Percentiles rank a stretch among this genome's conserved stretches.
These are phyloP conservation scores for Chlamydomonas schloesseri DNA, from an alignment of 139 green algal genomes.

Conservation along the genomic window DNA sequence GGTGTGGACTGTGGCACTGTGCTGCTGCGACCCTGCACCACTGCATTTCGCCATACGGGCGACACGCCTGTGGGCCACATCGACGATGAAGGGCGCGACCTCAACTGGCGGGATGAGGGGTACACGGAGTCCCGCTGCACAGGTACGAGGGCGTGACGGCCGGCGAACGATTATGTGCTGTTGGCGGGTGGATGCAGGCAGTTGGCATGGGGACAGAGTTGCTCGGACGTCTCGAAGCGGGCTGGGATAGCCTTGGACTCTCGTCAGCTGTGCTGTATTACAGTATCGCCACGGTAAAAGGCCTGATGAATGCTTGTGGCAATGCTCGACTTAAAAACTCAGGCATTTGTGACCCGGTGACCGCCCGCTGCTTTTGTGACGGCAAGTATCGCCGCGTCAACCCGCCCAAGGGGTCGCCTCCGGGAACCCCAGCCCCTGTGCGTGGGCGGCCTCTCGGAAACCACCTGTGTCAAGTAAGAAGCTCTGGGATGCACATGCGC, in stretches of 20 bases:
- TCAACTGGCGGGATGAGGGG: slow-evolving; percentile 23
- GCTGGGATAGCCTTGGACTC: too few relatives aligned
- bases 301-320: too few relatives aligned
- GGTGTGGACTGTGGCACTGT: slow-evolving; percentile 57
- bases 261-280: too few relatives aligned
- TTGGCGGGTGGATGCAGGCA: too few relatives aligned
- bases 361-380: slow-evolving; percentile 68
- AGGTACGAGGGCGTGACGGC: slow-evolving; percentile 36
- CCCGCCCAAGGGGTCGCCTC: slow-evolving; percentile 42
- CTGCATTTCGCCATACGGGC: slow-evolving; percentile 21
- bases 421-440: slow-evolving; percentile 47
- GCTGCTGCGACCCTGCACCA: slow-evolving; percentile 70
- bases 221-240: too few relatives aligned
- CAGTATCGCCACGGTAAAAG: too few relatives aligned
- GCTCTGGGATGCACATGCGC: too few relatives aligned
- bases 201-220: too few relatives aligned
- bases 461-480: slow-evolving; percentile 44
- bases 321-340: too few relatives aligned
- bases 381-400: slow-evolving; percentile 52
- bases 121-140: slow-evolving; percentile 57
- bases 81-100: slow-evolving; percentile 49
- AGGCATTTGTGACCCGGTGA: slow-evolving; percentile 69
- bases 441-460: slow-evolving; percentile 47
- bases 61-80: slow-evolving; percentile 40
- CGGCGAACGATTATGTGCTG: too few relatives aligned